Evolutionary conservation across 176 grass and related monocot species (phyloP), one percentile per base, ranked within the genome.

Genomic region (Aegilops tauschii): DNA sequence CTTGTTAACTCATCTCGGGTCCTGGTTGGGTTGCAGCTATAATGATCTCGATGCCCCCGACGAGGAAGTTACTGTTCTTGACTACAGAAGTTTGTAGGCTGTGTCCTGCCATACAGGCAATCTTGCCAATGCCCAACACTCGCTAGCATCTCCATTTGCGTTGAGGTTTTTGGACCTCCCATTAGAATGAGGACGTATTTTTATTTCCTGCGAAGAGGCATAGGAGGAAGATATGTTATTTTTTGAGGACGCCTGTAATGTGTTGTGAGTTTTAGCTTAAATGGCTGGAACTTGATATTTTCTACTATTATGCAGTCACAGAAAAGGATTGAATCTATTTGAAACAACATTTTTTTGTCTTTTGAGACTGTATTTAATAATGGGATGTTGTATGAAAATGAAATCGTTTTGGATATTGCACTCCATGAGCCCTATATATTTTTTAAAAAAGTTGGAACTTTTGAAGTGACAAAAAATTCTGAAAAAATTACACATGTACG

Each of bases 41-140:
- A 91, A 92, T 23, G 97, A 99, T 82, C 97, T 99, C 54, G 97
- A 99, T 87, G 97, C 97, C 61, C 97, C 94, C 12, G 97, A 99
- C 3, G 97, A 99, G 81, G 97, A 99, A 94, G 97, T 99, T 40
- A 99, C 97, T 5, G 97, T 99, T 68, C 87, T 99, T 58, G 97
- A 99, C 85, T 99, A 99, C 82, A 91, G 97, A 90, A 99, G 97
- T 77, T 94, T 99, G 80, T 99, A 99, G 89, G 76, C 4, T 82
- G 67, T 84, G 21, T 14, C 34, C 50, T 42, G 70, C n/a, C 37
- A 42, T 47, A 67, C 9, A 11, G 8, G 49, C 54, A 37, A 79
- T 70, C 71, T 87, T 80, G 20, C 37, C 16, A 5, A 66, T 59
- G 31, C 12, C 74, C n/a, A 45, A 12, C 42, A 44, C 42, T 44